Evolutionary conservation across 2,329 filamentous ascomycete genomes (phyloP), one percentile per base, ranked within the genome.

Genomic region (Pyrenochaeta sp.): DNA sequence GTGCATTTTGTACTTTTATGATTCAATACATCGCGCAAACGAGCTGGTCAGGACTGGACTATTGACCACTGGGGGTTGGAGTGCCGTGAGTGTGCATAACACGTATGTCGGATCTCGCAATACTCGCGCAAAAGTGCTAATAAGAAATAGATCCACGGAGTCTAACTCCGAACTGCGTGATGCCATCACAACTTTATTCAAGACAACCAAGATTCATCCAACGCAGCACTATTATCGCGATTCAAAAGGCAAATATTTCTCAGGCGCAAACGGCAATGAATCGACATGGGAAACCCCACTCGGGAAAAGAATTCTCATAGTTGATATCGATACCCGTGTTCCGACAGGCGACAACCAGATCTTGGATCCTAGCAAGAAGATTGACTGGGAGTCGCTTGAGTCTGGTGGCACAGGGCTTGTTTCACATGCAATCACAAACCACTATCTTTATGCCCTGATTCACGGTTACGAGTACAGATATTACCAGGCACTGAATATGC

Each of bases 381-480:
- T 65, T n/a, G 37, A 57, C 17, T 60, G 58, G 41, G 51, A 53
- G 15, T 31, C 23, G 23, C 55, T 56, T 11, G 55, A 44, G 20
- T 35, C 35, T 20, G n/a, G 27, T 4, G 52, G 69, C 63, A 45
- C 39, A 7, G 24, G 24, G 24, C 24, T 27, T 27, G 24, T 27
- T n/a, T 27, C 24, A 11, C 24, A 27, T 27, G 24, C 24, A 13
- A 27, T 27, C 14, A 13, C 24, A 4, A 69, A 69, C 32, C 71
- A 74, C 34, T 72, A 63, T 40, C 51, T 72, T 6, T 74, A 69
- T 34, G 68, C 69, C 7, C 57, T 59, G 41, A 73, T 76, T 18
- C 74, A 77, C 41, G 73, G 73, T 1, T 76, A 76, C 49, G 69
- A 75, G 30, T 77, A 77, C 48, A 70, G 69, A 7, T 67, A 73